Conservation (phyloP, 257 asterid species). For the Nicotiana sylvestris region DNA sequence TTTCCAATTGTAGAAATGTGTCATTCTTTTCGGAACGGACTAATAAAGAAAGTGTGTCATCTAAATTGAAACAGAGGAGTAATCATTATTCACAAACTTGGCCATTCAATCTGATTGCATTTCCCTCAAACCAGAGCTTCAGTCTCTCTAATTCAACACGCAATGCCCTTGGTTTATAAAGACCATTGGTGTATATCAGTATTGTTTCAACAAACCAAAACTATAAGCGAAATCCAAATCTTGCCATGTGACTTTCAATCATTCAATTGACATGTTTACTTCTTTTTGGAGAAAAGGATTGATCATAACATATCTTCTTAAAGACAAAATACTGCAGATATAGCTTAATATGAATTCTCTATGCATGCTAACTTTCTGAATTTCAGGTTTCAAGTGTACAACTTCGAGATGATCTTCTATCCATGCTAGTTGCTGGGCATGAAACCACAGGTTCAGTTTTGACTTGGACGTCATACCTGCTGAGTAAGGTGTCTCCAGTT, state of each 20-base stretch:
- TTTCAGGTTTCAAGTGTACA: slow-evolving; percentile 82
- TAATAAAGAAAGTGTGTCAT: too few relatives aligned
- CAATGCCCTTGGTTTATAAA: background rate
- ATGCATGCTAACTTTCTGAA: slow-evolving; percentile 1
- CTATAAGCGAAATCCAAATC: background rate
- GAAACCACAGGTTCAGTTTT: slow-evolving; percentile 97
- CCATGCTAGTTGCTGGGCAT: slow-evolving; percentile 99
- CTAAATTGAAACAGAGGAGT: too few relatives aligned
- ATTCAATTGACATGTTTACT: background rate
- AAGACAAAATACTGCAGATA: background rate
- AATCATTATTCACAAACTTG: background rate
- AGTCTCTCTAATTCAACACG: background rate
- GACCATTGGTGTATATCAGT: background rate
- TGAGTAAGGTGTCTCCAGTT: slow-evolving; percentile 69
- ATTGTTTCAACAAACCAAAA: background rate
- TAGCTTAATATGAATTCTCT: background rate
- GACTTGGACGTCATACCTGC: slow-evolving; percentile 83
- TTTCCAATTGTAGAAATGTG: too few relatives aligned
- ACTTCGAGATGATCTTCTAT: slow-evolving; percentile 88
- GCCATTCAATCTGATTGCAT: background rate
- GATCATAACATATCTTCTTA: background rate
- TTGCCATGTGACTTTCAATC: background rate
- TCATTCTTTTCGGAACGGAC: too few relatives aligned
- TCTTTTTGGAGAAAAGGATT: background rate
- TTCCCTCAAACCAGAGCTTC: background rate